A percentile compares a stretch with the other conserved stretches of the same genome.
Evolutionary conservation across 495 filamentous ascomycete species (phyloP).

Genomic region (Hamigera avellanea): DNA sequence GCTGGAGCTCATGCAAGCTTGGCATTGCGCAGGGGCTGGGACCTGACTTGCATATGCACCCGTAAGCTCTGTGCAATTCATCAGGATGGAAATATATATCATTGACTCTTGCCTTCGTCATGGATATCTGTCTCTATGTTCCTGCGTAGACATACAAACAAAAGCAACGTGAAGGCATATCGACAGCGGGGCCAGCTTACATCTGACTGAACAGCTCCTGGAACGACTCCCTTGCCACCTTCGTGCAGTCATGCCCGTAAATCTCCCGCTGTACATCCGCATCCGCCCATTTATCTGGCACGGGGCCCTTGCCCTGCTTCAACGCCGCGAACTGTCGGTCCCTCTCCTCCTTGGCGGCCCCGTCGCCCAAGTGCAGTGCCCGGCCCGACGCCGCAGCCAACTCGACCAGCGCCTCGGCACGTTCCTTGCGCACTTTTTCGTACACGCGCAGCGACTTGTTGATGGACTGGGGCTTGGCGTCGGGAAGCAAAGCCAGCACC

Average conservation of each 20-base stretch:
- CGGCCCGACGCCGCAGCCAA: constrained; percentile 56
- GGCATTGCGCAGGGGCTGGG: no score
- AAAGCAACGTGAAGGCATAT: no score
- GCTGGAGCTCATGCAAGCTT: no score
- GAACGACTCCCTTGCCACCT: constrained; percentile 49
- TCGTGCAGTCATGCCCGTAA: constrained; percentile 58
- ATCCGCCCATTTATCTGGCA: constrained; percentile 75
- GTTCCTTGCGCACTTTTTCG: constrained; percentile 58
- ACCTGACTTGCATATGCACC: no score
- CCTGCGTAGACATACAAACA: no score
- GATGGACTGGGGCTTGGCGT: constrained; percentile 41
- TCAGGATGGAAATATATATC: no score
- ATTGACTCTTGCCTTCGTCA: no score
- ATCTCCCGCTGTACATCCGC: constrained; percentile 68
- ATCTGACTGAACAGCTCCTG: constrained; percentile 40
- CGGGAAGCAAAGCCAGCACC: constrained; percentile 45
- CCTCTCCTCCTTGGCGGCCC: constrained; percentile 62
- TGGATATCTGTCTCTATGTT: no score
- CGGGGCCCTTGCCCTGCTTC: constrained; percentile 44
- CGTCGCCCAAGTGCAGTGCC: constrained; percentile 61
- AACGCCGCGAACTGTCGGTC: constrained; percentile 58
- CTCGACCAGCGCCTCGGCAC: constrained; percentile 58
- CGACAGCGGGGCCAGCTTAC: no score
- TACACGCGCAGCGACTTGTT: constrained; percentile 58
- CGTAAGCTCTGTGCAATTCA: no score